Base-by-base conservation (phyloP, 208 protist genomes). In the Crithidia mellificae region DNA sequence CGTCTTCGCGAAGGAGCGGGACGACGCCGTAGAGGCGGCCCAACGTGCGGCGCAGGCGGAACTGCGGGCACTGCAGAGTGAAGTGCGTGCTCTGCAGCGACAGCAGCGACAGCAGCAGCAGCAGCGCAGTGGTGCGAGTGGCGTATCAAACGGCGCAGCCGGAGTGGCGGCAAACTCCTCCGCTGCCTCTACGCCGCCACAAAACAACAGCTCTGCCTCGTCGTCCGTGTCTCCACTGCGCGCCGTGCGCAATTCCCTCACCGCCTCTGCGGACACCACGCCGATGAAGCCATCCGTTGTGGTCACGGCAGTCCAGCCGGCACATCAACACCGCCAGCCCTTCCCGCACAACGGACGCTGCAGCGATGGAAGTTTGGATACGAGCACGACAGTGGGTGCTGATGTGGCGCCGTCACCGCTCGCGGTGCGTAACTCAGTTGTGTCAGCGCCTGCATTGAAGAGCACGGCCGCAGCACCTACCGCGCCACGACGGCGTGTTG, bases 61-160 rank as follows among this genome's bases (percentile, higher is more conserved):
- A 36, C 2, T 77, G n/a, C 25, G 46, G 3, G 62, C 52, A 2
- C 50, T 80, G 67, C 58, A 66, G 32, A 55, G 58, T 39, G 74
- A 72, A 41, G 52, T 81, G 63, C 57, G 73, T 19, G 15, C 36
- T 6, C 27, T 56, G 24, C 59, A 68, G 59, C 53, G 19, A 46
- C 38, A 71, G 14, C 55, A 47, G 34, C 19, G 30, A 8, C 27
- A 25, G 53, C 7, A 15, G 34, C 55, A 61, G 52, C 56, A 24
- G 4, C 22, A 38, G 11, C 20, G 41, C 17, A 15, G 41, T 46
- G 41, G 8, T 46, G 41, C 15, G 41, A n/a, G n/a, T n/a, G n/a
- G n/a, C n/a, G n/a, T n/a, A n/a, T n/a, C n/a, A n/a, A n/a, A n/a
- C n/a, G n/a, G n/a, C n/a, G n/a, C n/a, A n/a, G n/a, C n/a, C n/a